Evolutionary conservation across 164 flowering plant species (phyloP), one percentile per base, ranked within the genome.

Genomic region (Piper betle): DNA sequence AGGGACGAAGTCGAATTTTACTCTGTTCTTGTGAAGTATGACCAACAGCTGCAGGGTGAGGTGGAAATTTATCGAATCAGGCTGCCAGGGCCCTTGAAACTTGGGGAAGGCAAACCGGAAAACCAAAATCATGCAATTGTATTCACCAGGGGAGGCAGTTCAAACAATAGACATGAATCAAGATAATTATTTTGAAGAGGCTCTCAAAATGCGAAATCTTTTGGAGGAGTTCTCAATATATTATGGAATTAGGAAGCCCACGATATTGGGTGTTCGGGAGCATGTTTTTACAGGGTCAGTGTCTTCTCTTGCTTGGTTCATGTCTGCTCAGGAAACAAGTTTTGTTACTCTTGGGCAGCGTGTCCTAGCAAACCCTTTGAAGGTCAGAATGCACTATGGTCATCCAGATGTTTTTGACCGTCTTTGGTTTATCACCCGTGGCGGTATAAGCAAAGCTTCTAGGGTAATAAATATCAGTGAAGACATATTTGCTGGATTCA

Each of bases 131-230:
- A 92, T 73, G 94, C 98, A 55, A 71, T 87, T 18, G 87, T 92
- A 60, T 92, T 92, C 66, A 92, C 98, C 7, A 76, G 98, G 2
- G 25, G 98, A 92, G 71, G 98, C 97, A 16, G 20, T 92, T 60
- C 98, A 92, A 76, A 83, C 98, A 55, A 92, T 92, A 70, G 98
- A 92, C 76, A 92, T 92, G 98, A 92, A 89, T 74, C 98, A 89
- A 65, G 98, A 92, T 68, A 86, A 81, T 67, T 87, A 83, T 68
- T 89, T 89, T 72, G 98, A 92, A 78, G 98, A 92, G 77, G 87
- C 98, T 20, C 81, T 92, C 10, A 92, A 92, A 75, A 86, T 92
- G 90, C 80, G 98, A 59, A 92, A 92, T 70, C 79, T 92, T 40
- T 69, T 92, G 72, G 90, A 92, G 73, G 97, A 89, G 64, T 92